Evolutionary conservation across 2,329 filamentous ascomycete genomes (phyloP).

Genomic region (Sporothrix brasiliensis): DNA sequence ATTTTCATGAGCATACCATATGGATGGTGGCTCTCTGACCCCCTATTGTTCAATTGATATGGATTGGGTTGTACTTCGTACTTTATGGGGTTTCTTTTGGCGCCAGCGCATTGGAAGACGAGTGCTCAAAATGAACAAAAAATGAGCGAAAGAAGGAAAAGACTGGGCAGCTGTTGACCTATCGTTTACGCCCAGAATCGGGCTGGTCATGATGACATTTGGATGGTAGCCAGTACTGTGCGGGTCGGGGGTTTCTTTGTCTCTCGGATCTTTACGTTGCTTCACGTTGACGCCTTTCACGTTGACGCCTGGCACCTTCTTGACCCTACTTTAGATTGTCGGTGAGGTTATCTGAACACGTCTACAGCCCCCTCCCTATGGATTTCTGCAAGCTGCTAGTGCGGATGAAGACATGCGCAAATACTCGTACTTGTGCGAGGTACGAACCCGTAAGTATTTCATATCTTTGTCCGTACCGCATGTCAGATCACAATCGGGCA

Average conservation of each 20-base stretch:
- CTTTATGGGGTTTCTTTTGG: background rate
- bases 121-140: too few relatives aligned
- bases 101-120: slow-evolving; percentile 2
- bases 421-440: slow-evolving; percentile 12
- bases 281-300: slow-evolving; percentile 7
- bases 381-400: background rate
- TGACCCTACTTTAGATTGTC: background rate
- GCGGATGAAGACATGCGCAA: slow-evolving; percentile 13
- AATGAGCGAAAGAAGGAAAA: background rate
- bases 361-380: background rate
- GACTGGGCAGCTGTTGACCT: background rate
- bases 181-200: too few relatives aligned
- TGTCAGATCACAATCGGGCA: slow-evolving; percentile 28
- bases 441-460: background rate
- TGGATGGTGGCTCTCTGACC: background rate
- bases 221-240: too few relatives aligned
- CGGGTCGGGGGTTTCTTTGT: background rate
- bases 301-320: background rate
- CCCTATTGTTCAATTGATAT: background rate
- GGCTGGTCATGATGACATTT: too few relatives aligned
- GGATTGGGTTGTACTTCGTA: background rate
- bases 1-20: background rate
- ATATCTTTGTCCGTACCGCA: background rate
- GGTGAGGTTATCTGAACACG: slow-evolving; percentile 22
- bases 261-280: background rate